Evolutionary conservation across 257 asterid species (phyloP), one percentile per base, ranked within the genome.

Genomic region (Hygrophila difformis): DNA sequence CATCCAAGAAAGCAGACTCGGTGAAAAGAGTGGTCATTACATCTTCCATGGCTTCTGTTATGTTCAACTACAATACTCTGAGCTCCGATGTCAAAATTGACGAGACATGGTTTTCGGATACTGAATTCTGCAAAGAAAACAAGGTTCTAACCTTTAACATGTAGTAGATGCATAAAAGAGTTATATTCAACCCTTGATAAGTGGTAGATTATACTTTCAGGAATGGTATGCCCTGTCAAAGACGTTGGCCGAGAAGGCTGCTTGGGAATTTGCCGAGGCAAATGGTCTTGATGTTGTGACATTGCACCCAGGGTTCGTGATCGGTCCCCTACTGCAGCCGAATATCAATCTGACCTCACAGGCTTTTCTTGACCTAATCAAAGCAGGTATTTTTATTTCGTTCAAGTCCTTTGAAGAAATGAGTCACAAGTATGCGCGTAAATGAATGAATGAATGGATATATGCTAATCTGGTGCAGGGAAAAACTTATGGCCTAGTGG

Each of bases 51-150:
- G 59, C 80, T 24, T 42, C 82, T 12, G 74, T 77, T 20, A 13
- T 44, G 17, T 13, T 12, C 59, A 60, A 38, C 50, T n/a, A 21
- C 23, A 41, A 36, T 29, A 53, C 75, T 36, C 23, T 60, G 4
- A 60, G 34, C 13, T 61, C 56, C 5, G 79, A 61, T 38, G 63
- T 36, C 13, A 23, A 70, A 11, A 43, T 74, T 2, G 93, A 75
- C 22, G 95, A 84, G 45, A 75, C 79, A 23, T 83, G 88, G 82
- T 66, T 60, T 33, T 77, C 93, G 0, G 93, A 79, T 39, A 76
- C 77, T n/a, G 19, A 0, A 11, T 53, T 66, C 35, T 84, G 89
- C 33, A 46, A 70, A 60, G 71, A 75, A 53, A 65, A 46, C 0
- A 59, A 80, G 79, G 94, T 83, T 3, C 4, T 5, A 26, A 3